Percentiles rank a stretch among this genome's conserved stretches.
These are phyloP conservation scores for Heterobasidion occidentale DNA, from an alignment of 1,284 basidiomycete genomes.

Conservation along the genomic window DNA sequence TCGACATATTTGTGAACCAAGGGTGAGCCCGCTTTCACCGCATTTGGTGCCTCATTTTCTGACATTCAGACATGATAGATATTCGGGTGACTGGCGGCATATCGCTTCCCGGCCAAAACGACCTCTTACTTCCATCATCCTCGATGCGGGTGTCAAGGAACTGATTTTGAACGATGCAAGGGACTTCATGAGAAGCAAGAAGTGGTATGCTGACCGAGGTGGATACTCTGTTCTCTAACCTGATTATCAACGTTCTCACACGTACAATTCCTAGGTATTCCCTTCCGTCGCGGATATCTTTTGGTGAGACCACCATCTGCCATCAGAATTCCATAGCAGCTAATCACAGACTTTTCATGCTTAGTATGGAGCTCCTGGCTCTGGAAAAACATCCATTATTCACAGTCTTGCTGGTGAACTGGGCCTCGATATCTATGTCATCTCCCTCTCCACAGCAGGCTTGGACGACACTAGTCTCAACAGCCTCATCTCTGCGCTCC, in stretches of 20 bases:
- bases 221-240: slow-evolving; percentile 12
- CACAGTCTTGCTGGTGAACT: slow-evolving; percentile 73
- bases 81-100: slow-evolving; percentile 41
- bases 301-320: slow-evolving; percentile 27
- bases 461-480: slow-evolving; percentile 61
- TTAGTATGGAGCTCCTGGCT: slow-evolving; percentile 1
- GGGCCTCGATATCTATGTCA: slow-evolving; percentile 63
- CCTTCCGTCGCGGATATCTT: slow-evolving; percentile 67
- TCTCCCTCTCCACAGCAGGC: slow-evolving; percentile 64
- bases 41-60: neutral
- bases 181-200: slow-evolving; percentile 57
- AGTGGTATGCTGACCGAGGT: slow-evolving; percentile 60
- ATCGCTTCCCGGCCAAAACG: slow-evolving; percentile 56
- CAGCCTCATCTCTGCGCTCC: slow-evolving; percentile 56
- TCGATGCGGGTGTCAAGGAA: slow-evolving; percentile 60
- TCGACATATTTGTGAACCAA: slow-evolving; percentile 50
- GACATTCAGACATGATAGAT: neutral
- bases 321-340: neutral
- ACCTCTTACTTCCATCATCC: slow-evolving; percentile 53
- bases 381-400: slow-evolving; percentile 51
- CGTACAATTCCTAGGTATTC: slow-evolving; percentile 33
- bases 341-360: neutral
- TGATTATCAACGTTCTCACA: neutral
- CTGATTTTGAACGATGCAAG: slow-evolving; percentile 55
- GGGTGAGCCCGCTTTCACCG: slow-evolving; percentile 19